Evolutionary conservation across 305 asterid species (phyloP), one percentile per base, ranked within the genome.

Genomic region (Caryopteris hybrid): DNA sequence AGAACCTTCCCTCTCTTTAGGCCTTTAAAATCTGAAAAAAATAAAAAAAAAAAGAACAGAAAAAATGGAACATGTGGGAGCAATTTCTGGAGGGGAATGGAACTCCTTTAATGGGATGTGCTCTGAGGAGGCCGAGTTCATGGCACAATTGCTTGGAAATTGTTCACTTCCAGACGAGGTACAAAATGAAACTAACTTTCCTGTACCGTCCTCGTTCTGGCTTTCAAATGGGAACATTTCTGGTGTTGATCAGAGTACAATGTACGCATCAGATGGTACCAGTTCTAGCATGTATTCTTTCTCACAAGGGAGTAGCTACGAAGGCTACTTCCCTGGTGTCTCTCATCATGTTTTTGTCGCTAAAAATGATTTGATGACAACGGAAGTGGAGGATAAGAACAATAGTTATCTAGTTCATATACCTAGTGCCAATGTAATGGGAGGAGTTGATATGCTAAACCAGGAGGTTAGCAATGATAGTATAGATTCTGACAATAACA

Each of bases 101-200:
- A 72, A 59, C 77, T 67, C 80, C 36, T 61, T 66, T n/a, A 63
- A 54, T 22, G 90, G 82, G 63, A 72, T 80, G 75, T 74, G 72
- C 39, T 74, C 68, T 0, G 87, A 78, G 25, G 91, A 85, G 74
- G 82, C 80, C 1, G 87, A 83, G 41, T 85, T 87, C 75, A 83
- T 84, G 94, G 66, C 86, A 0, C 80, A 81, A 8, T 55, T 83
- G 66, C 78, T 87, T 14, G 79, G 74, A 27, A 85, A 79, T 42
- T 66, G 72, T 38, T 72, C 84, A 0, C 31, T 80, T 25, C 82
- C 84, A 8, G 76, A 70, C 36, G 85, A 78, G 66, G 22, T 33
- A 3, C 51, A 27, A 14, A 48, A 36, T 27, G 10, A 43, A 66
- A 47, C 74, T 5, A 39, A 59, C 56, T 58, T 42, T 33, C 20